Evolutionary conservation across 768 basidiomycete genomes (phyloP).

Genomic region (Xerocomellus amylosporus): DNA sequence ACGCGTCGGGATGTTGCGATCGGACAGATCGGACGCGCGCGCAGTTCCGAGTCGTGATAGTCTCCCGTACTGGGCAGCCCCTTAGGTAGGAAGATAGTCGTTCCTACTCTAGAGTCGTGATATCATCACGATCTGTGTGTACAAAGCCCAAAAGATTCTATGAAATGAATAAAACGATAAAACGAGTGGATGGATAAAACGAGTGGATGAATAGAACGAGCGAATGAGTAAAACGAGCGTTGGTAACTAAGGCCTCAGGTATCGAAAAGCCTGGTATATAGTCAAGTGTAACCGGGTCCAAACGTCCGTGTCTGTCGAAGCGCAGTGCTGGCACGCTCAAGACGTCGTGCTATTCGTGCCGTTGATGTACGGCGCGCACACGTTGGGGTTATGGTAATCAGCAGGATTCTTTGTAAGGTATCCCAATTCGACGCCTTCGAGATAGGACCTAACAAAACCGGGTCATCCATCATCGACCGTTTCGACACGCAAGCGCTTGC

Average conservation of each 20-base stretch:
- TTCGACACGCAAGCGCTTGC: neutral
- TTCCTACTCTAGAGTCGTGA: too few species aligned
- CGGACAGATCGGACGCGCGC: too few species aligned
- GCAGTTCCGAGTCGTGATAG: too few species aligned
- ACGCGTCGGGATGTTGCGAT: too few species aligned
- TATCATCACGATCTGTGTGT: neutral
- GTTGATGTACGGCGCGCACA: constrained; percentile 55
- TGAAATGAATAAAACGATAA: too few species aligned
- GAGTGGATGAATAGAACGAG: neutral
- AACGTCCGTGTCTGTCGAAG: too few species aligned
- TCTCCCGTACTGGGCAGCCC: too few species aligned
- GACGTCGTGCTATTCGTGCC: constrained; percentile 10
- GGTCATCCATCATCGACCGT: neutral
- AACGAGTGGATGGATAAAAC: too few species aligned
- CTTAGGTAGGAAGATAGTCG: too few species aligned
- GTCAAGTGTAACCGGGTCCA: neutral
- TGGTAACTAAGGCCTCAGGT: neutral
- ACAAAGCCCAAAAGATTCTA: neutral
- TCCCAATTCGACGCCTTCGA: constrained; percentile 55
- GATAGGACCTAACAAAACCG: constrained; percentile 56
- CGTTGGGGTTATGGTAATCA: constrained; percentile 49
- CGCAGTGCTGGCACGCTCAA: neutral
- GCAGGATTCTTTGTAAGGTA: constrained; percentile 66
- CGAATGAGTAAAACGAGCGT: neutral
- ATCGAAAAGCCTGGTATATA: neutral